Conservation (phyloP, 805 yeast species). For the Isabelozyma pseudorhagii region DNA sequence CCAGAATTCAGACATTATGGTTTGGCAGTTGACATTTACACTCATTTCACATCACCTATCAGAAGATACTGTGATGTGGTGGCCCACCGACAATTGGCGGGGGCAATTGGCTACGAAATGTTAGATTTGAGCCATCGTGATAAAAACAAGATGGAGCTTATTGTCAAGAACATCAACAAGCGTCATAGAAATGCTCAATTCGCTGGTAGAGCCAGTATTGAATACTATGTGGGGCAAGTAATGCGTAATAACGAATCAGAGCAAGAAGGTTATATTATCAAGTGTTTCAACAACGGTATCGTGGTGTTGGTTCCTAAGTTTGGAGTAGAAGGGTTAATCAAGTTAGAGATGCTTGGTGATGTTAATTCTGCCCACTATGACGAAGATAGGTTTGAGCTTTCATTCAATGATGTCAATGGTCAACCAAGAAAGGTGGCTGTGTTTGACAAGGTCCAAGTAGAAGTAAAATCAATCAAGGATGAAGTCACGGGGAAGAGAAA, state of each 20-base stretch:
- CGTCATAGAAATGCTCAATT: conserved; percentile 98
- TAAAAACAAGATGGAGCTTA: conserved; percentile 82
- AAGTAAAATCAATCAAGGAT: conserved; percentile 77
- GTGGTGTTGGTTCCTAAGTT: conserved; percentile 93
- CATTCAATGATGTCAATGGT: conserved; percentile 50
- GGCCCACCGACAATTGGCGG: conserved; percentile 96
- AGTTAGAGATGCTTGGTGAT: conserved; percentile 71
- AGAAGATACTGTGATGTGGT: conserved; percentile 97
- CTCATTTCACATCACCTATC: conserved; percentile 98
- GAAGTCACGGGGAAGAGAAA: conserved; percentile 89
- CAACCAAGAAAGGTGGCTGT: conserved; percentile 54
- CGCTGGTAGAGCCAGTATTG: conserved; percentile 98
- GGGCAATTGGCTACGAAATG: conserved; percentile 93
- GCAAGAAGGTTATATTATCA: conserved; percentile 88
- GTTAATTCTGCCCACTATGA: conserved; percentile 61
- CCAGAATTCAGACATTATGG: conserved; percentile 96
- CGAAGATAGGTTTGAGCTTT: conserved; percentile 73
- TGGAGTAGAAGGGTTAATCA: conserved; percentile 93
- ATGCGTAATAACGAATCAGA: conserved; percentile 77
- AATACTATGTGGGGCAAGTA: conserved; percentile 97
- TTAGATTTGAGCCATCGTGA: conserved; percentile 81
- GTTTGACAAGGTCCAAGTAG: conserved; percentile 83
- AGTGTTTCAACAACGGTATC: conserved; percentile 90
- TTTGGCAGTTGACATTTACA: conserved; percentile 93
- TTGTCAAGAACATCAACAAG: conserved; percentile 84